These are phyloP conservation scores for Punctularia strigosozonata DNA, from an alignment of 768 basidiomycete genomes.

Conservation along the genomic window DNA sequence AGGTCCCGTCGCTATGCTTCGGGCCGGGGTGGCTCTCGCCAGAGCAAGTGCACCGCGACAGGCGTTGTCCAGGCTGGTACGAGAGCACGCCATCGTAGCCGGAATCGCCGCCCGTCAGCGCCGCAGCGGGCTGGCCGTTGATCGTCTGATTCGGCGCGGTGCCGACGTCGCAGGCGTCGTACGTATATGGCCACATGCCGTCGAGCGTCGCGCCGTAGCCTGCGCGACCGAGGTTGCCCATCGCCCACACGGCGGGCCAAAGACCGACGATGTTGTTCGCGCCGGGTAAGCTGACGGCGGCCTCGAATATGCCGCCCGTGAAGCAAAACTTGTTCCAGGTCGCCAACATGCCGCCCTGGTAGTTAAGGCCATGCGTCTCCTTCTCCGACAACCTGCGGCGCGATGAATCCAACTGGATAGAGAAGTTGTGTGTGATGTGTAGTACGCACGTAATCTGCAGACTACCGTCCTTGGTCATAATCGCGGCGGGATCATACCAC, in stretches of 20 bases:
- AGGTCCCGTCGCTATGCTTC: slow-evolving; percentile 31
- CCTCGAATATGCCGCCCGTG: slow-evolving; percentile 27
- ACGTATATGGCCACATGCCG: slow-evolving; percentile 4
- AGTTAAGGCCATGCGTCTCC: slow-evolving; percentile 37
- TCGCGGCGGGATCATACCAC: slow-evolving; percentile 79
- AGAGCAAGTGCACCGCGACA: slow-evolving; percentile 47
- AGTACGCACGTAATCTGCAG: slow-evolving; percentile 34
- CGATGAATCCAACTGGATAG: no score
- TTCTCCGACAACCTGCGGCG: no score
- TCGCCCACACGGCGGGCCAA: slow-evolving; percentile 30
- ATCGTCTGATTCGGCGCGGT: slow-evolving; percentile 28
- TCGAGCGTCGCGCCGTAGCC: slow-evolving; percentile 29
- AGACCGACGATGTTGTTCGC: slow-evolving; percentile 12
- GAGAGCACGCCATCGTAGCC: slow-evolving; percentile 21
- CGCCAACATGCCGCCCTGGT: slow-evolving; percentile 24
- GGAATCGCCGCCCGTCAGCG: slow-evolving; percentile 13
- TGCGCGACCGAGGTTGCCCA: slow-evolving; percentile 28
- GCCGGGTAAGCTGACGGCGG: slow-evolving; percentile 13
- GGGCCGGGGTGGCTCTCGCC: slow-evolving; percentile 51
- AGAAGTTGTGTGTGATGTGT: no score
- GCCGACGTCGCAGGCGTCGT: slow-evolving; percentile 11
- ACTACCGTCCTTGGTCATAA: slow-evolving; percentile 28
- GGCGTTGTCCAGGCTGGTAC: slow-evolving; percentile 43
- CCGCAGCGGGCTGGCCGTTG: not conserved
- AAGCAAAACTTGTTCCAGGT: slow-evolving; percentile 34